Evolutionary conservation across 164 flowering plant species (phyloP).

Genomic region (Tinospora cordifolia): DNA sequence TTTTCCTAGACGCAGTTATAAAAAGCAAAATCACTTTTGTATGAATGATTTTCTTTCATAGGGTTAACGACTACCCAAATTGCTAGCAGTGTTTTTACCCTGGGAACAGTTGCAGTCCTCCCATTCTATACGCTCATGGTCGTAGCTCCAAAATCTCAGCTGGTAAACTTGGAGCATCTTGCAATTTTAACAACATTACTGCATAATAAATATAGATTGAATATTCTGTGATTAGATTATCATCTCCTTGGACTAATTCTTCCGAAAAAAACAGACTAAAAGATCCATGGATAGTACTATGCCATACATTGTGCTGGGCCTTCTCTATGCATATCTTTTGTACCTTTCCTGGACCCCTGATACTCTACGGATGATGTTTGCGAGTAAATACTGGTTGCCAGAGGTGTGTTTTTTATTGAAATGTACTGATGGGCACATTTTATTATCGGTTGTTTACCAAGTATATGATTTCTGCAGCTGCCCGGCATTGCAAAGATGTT

Average conservation of each 20-base stretch:
- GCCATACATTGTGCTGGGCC: conserved; percentile 68
- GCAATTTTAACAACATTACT: background rate
- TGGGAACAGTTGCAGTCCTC: conserved; percentile 88
- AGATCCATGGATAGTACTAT: conserved; percentile 58
- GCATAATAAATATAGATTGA: background rate
- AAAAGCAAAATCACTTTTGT: background rate
- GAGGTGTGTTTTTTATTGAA: conserved; percentile 48
- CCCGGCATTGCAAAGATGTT: conserved; percentile 82
- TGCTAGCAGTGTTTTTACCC: conserved; percentile 63
- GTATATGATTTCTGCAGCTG: conserved; percentile 37
- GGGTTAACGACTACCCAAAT: conserved; percentile 65
- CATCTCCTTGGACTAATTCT: background rate
- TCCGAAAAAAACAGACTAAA: conserved; percentile 57
- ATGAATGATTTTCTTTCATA: conserved; percentile 24
- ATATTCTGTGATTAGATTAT: background rate
- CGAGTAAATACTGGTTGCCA: conserved; percentile 80
- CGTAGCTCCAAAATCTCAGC: conserved; percentile 68
- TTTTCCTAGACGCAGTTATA: background rate
- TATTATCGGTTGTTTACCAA: background rate
- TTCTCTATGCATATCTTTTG: conserved; percentile 68
- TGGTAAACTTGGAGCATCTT: conserved; percentile 32
- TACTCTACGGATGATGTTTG: conserved; percentile 63
- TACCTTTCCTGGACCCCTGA: conserved; percentile 95
- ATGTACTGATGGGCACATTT: background rate
- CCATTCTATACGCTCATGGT: conserved; percentile 96